These are phyloP conservation scores for Tricholoma terreum DNA, from an alignment of 768 basidiomycete genomes.

Conservation along the genomic window DNA sequence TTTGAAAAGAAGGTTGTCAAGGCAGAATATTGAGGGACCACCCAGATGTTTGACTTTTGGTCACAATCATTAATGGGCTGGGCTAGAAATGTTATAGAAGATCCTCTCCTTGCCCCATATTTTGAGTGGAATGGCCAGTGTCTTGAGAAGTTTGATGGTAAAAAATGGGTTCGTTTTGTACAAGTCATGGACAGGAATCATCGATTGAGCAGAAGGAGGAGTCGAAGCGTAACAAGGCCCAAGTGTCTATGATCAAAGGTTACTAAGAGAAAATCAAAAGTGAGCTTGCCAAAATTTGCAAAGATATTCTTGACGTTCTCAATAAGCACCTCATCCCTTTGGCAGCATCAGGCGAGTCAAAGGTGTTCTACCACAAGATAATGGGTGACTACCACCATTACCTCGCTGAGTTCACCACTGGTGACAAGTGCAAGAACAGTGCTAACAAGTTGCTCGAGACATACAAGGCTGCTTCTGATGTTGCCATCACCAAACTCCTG, in stretches of 20 bases:
- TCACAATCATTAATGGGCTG: too few species aligned
- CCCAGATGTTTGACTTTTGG: too few species aligned
- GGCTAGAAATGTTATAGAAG: too few species aligned
- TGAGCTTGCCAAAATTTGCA: constrained; percentile 97
- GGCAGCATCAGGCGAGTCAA: constrained; percentile 93
- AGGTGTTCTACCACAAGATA: constrained; percentile 99
- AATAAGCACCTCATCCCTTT: constrained; percentile 98
- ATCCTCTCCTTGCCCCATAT: too few species aligned
- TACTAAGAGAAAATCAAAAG: constrained; percentile 84
- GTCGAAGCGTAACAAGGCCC: too few species aligned
- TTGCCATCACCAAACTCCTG: constrained; percentile 92
- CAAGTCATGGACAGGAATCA: too few species aligned
- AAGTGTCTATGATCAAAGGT: too few species aligned
- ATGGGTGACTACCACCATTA: constrained; percentile 99
- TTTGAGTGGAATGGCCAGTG: too few species aligned
- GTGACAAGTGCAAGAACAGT: constrained; percentile 94
- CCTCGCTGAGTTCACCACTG: constrained; percentile 97
- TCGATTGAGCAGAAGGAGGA: constrained; percentile 97
- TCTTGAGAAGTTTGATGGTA: too few species aligned
- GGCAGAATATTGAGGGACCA: too few species aligned
- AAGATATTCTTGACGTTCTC: constrained; percentile 96
- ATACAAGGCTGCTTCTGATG: constrained; percentile 97
- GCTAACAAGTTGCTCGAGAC: constrained; percentile 97
- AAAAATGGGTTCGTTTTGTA: too few species aligned
- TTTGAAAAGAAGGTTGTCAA: too few species aligned